Evolutionary conservation across 179 eudicot species (phyloP), one percentile per base, ranked within the genome.

Genomic region (Sideroxylon spinosum): DNA sequence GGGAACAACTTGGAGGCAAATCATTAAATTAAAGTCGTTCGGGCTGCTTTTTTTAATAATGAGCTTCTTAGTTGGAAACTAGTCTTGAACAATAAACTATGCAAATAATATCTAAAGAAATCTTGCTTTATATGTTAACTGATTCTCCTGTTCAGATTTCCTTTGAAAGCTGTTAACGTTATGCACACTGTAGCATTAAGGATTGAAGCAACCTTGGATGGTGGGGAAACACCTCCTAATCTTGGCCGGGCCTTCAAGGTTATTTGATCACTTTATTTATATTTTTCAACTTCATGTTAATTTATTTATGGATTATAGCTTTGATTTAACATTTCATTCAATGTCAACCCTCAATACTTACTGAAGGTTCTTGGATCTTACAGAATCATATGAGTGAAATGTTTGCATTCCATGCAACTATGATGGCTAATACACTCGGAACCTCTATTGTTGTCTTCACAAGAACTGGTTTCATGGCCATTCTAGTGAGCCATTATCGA

Each of bases 101-200:
- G 44, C 44, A 37, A 37, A 37, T 37, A 37, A 37, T 37, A 6
- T 3, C 44, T 37, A 37, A 37, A 37, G 44, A 3, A 37, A 37
- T 37, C 3, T 37, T 37, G 44, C 44, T 70, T 46, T 70, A 70
- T 14, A 22, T 70, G 55, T 79, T 52, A 32, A 23, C 69, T 53
- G 73, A 13, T 78, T 59, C 28, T 78, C 75, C 50, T 25, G 70
- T 79, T 65, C 87, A 93, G 97, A 82, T 93, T 90, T 74, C 97
- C 97, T n/a, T 81, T 93, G 85, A 93, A 93, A 89, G 96, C 97
- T 65, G 97, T 90, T 74, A 91, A 89, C 53, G 97, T 93, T 73
- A 93, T 93, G 97, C 98, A 90, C 85, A 89, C 93, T 37, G 95
- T 92, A 44, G 86, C 94, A 63, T 84, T 93, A 81, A 82, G 94